Conservation (phyloP, 2,329 filamentous ascomycete species). For the Camptophora hylomeconis region DNA sequence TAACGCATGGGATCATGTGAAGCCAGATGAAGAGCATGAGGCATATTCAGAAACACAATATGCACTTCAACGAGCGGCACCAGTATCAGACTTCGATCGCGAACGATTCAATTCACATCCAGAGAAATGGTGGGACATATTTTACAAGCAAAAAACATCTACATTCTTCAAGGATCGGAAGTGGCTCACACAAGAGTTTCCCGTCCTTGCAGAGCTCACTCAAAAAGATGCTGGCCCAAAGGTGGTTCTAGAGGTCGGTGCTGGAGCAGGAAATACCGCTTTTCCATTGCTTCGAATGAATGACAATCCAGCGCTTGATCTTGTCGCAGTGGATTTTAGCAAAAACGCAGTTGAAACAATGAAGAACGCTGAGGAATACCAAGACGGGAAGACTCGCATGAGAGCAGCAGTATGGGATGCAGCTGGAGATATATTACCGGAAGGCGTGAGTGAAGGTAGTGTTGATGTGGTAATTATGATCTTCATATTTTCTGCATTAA, state of each 20-base stretch:
- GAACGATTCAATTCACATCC: constrained; percentile 78
- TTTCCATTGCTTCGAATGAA: constrained; percentile 82
- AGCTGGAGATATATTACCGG: constrained; percentile 56
- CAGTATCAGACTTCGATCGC: constrained; percentile 88
- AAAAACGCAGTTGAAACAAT: constrained; percentile 92
- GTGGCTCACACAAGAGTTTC: constrained; percentile 94
- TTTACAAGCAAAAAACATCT: constrained; percentile 93
- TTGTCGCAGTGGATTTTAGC: constrained; percentile 94
- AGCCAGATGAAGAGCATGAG: constrained; percentile 78
- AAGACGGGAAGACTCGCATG: constrained; percentile 40
- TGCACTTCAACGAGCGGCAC: constrained; percentile 67
- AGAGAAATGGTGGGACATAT: constrained; percentile 94
- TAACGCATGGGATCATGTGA: constrained; percentile 98
- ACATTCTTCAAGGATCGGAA: constrained; percentile 99
- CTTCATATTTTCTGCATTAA: constrained; percentile 91
- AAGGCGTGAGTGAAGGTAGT: constrained; percentile 59
- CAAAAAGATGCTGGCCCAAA: constrained; percentile 54
- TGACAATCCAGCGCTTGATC: constrained; percentile 64
- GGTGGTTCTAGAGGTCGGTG: constrained; percentile 77
- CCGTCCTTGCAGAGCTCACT: constrained; percentile 66
- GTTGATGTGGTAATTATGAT: constrained; percentile 91
- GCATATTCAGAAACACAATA: constrained; percentile 77
- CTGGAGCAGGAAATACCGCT: constrained; percentile 90
- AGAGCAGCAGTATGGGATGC: constrained; percentile 94
- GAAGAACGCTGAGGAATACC: constrained; percentile 64